Evolutionary conservation across 768 basidiomycete genomes (phyloP).

Genomic region (Suillus luteus): DNA sequence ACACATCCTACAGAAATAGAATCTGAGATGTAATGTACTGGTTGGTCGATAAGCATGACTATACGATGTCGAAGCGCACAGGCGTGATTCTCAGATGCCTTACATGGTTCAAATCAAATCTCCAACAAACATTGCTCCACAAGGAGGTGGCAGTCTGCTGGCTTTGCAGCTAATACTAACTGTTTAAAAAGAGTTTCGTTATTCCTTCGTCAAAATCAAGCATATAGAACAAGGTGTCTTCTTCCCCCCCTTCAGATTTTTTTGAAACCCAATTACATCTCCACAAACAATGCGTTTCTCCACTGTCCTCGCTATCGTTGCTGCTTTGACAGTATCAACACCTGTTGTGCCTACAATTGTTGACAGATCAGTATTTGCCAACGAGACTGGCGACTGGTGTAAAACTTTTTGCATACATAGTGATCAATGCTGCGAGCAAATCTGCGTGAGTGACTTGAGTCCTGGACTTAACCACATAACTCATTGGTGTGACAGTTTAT

Average conservation of each 20-base stretch:
- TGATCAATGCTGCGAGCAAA: no score
- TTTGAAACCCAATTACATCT: background rate
- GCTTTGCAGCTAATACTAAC: background rate
- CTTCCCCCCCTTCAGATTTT: background rate
- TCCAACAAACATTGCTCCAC: background rate
- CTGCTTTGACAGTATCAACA: background rate
- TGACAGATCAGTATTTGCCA: no score
- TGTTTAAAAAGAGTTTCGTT: background rate
- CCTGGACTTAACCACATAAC: no score
- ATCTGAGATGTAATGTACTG: no score
- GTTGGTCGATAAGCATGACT: no score
- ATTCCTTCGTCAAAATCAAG: background rate
- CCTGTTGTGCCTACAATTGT: background rate
- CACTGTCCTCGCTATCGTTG: background rate
- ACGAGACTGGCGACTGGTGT: background rate
- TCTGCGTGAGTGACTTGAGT: no score
- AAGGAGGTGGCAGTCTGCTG: no score
- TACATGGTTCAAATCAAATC: background rate
- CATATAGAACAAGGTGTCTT: background rate
- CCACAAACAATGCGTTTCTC: background rate
- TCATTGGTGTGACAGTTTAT: no score
- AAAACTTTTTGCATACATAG: no score
- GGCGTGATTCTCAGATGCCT: no score
- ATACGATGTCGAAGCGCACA: no score
- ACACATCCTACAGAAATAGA: no score